A percentile compares a stretch with the other conserved stretches of the same genome.
Conservation (phyloP, 768 basidiomycete species). For the Boletus rubropictus region DNA sequence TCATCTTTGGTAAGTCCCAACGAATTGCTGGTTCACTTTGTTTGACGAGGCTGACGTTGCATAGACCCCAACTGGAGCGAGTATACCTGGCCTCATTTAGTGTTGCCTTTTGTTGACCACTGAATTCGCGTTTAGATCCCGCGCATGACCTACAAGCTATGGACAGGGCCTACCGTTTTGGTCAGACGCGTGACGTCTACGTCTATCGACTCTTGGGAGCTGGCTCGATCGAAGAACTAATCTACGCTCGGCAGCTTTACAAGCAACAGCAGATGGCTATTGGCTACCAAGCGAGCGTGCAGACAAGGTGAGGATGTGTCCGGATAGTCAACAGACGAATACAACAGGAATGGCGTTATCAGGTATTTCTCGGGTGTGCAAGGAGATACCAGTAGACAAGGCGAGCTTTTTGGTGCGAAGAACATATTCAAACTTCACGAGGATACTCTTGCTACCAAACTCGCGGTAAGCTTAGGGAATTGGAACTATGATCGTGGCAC, state of each 20-base stretch:
- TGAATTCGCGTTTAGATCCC: slow-evolving; percentile 56
- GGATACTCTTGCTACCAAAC: slow-evolving; percentile 63
- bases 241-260: slow-evolving; percentile 86
- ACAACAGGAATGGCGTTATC: neutral
- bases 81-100: slow-evolving; percentile 32
- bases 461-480: slow-evolving; percentile 44
- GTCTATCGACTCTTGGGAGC: slow-evolving; percentile 82
- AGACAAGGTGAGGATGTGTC: slow-evolving; percentile 56
- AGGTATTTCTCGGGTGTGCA: slow-evolving; percentile 83
- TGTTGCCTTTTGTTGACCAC: neutral
- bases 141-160: slow-evolving; percentile 92
- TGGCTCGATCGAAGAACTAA: slow-evolving; percentile 82
- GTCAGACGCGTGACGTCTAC: slow-evolving; percentile 79
- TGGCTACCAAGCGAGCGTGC: slow-evolving; percentile 76
- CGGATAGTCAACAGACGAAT: neutral
- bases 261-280: slow-evolving; percentile 95
- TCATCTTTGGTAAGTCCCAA: slow-evolving; percentile 65
- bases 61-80: slow-evolving; percentile 93
- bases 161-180: slow-evolving; percentile 82
- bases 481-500: neutral
- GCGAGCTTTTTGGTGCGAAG: slow-evolving; percentile 79
- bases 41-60: neutral
- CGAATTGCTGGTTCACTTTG: neutral
- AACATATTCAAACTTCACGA: slow-evolving; percentile 83
- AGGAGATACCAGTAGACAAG: slow-evolving; percentile 65